phyloP scores from a whole-genome alignment of 2,329 filamentous ascomycete genomes.

The Penicillium sp. region DNA sequence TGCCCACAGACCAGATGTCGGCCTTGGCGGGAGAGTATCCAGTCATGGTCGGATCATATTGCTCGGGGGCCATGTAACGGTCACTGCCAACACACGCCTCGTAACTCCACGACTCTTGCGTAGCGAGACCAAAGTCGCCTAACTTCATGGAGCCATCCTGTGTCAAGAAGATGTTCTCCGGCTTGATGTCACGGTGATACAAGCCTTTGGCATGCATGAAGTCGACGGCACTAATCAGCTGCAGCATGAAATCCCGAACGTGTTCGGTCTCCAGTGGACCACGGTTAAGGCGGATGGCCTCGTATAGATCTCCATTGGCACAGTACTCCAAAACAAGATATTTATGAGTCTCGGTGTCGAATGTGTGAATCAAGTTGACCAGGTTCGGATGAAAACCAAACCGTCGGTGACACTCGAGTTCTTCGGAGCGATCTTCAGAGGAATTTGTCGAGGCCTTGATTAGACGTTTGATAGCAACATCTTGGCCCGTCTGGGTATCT shows the following conservation, averaged over 20 bases:
- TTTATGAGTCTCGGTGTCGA: slow-evolving; percentile 85
- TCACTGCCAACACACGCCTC: slow-evolving; percentile 95
- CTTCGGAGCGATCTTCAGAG: slow-evolving; percentile 67
- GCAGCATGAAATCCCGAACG: slow-evolving; percentile 94
- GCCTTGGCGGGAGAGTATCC: slow-evolving; percentile 93
- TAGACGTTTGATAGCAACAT: slow-evolving; percentile 94
- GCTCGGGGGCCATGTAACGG: slow-evolving; percentile 98
- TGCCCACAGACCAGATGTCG: slow-evolving; percentile 95
- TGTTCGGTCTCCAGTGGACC: slow-evolving; percentile 94
- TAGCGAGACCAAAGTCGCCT: slow-evolving; percentile 92
- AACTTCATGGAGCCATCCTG: slow-evolving; percentile 89
- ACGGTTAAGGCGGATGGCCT: slow-evolving; percentile 85
- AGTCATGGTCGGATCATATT: slow-evolving; percentile 82
- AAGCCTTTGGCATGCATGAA: slow-evolving; percentile 89
- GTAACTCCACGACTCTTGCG: slow-evolving; percentile 82
- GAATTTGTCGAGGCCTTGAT: slow-evolving; percentile 72
- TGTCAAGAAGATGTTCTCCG: slow-evolving; percentile 96
- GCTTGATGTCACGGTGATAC: slow-evolving; percentile 98
- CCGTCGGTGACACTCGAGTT: slow-evolving; percentile 69
- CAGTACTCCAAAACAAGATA: slow-evolving; percentile 97
- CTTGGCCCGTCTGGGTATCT: slow-evolving; percentile 72
- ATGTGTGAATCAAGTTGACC: slow-evolving; percentile 86
- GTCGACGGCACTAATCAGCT: slow-evolving; percentile 84
- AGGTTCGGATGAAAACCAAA: slow-evolving; percentile 84
- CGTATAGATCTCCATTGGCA: slow-evolving; percentile 91